These are phyloP conservation scores for Penicillium sp. DNA, from an alignment of 2,329 filamentous ascomycete genomes.

Conservation along the genomic window DNA sequence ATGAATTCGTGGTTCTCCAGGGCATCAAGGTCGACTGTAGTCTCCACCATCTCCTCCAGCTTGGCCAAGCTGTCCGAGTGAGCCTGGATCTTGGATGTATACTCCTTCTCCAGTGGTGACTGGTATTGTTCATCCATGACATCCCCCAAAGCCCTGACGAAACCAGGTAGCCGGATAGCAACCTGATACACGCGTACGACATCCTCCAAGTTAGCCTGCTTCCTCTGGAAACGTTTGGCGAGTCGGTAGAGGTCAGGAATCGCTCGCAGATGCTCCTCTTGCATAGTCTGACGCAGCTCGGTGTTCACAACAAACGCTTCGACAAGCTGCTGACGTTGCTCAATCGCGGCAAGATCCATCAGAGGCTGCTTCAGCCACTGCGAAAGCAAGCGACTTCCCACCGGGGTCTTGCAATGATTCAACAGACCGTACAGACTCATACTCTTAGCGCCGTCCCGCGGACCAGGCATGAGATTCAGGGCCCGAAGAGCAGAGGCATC, in stretches of 20 bases:
- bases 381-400: slow-evolving; percentile 80
- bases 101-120: slow-evolving; percentile 76
- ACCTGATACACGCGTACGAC: slow-evolving; percentile 95
- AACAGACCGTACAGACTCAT: slow-evolving; percentile 94
- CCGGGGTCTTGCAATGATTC: slow-evolving; percentile 95
- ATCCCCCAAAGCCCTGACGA: slow-evolving; percentile 80
- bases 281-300: slow-evolving; percentile 88
- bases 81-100: slow-evolving; percentile 75
- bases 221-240: slow-evolving; percentile 89
- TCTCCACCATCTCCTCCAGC: slow-evolving; percentile 96
- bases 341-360: slow-evolving; percentile 85
- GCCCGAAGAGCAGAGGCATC: slow-evolving; percentile 92
- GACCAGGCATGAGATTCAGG: slow-evolving; percentile 93
- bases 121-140: slow-evolving; percentile 96
- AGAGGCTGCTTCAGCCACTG: slow-evolving; percentile 98
- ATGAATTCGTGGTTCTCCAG: slow-evolving; percentile 97
- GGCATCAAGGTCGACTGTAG: slow-evolving; percentile 90
- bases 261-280: slow-evolving; percentile 87
- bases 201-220: slow-evolving; percentile 86
- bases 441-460: slow-evolving; percentile 87
- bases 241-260: slow-evolving; percentile 92
- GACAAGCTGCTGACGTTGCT: slow-evolving; percentile 85
- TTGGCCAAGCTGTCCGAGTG: slow-evolving; percentile 74
- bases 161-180: slow-evolving; percentile 81
- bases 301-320: slow-evolving; percentile 93